Percentiles rank a stretch among this genome's conserved stretches.
phyloP scores from a whole-genome alignment of 2,329 filamentous ascomycete species.

The Verticillium nonalfalfae region DNA sequence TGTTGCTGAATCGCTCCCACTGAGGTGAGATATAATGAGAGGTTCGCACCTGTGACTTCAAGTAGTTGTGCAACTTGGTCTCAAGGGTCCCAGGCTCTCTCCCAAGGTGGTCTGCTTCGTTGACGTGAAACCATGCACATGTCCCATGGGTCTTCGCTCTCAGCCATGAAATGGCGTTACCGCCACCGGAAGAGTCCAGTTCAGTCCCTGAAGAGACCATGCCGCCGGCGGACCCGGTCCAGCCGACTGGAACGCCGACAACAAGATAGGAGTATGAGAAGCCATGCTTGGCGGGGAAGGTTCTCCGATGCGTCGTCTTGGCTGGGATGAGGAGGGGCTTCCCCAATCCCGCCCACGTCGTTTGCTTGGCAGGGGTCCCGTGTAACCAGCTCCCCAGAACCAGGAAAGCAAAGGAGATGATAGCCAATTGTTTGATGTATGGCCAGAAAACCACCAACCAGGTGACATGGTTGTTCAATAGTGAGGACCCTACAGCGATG shows the following conservation, averaged over 20 bases:
- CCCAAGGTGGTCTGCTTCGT: slow-evolving; percentile 54
- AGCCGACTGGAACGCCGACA: slow-evolving; percentile 62
- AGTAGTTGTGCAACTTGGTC: slow-evolving; percentile 55
- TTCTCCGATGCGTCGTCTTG: slow-evolving; percentile 55
- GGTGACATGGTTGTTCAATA: neutral
- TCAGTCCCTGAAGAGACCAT: slow-evolving; percentile 38
- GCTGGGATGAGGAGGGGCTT: slow-evolving; percentile 57
- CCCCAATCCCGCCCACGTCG: slow-evolving; percentile 17
- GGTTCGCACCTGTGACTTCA: slow-evolving; percentile 46
- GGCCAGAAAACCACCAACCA: neutral
- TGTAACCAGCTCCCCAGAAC: neutral
- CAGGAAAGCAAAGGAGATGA: neutral
- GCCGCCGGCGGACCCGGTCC: slow-evolving; percentile 45
- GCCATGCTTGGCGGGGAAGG: slow-evolving; percentile 61
- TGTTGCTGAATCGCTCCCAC: neutral
- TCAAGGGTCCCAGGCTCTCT: slow-evolving; percentile 42
- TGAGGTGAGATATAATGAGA: neutral
- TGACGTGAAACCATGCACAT: slow-evolving; percentile 51
- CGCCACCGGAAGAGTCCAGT: neutral
- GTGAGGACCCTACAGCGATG: neutral
- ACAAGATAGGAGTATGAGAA: slow-evolving; percentile 68
- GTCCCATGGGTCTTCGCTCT: slow-evolving; percentile 12
- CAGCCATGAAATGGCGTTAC: neutral
- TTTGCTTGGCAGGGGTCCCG: neutral
- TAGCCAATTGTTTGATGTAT: neutral